Base-by-base conservation (phyloP, 164 flowering plant species). In the Chloranthus sessilifolius region DNA sequence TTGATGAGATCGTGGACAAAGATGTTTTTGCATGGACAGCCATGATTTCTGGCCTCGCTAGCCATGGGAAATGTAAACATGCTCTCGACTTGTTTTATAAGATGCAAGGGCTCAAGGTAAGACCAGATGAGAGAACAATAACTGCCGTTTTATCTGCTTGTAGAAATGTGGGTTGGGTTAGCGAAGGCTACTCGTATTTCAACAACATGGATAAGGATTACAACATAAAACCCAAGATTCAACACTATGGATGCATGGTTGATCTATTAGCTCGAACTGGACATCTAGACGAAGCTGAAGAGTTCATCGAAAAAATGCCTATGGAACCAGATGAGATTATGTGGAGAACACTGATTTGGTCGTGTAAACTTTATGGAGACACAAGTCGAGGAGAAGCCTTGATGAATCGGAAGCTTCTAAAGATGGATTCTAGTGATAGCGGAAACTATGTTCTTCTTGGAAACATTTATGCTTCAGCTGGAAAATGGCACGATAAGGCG, bases 241-340 rank as follows among this genome's bases (percentile, higher is more conserved):
- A 78, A 29, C 80, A 75, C 45, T 73, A 75, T 56, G 75, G 80
- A 38, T 75, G 80, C 47, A 57, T 75, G 34, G 78, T 75, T 8
- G 78, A 73, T 64, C 69, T 78, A 25, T 59, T 70, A 16, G 69
- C 71, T 21, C 58, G 80, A 52, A 52, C 71, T 5, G 78, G 83
- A 14, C 67, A 30, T 15, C 60, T 78, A 25, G 34, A 39, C 24
- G 73, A 75, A 9, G 83, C 83, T 35, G 76, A 70, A 40, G 65
- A 59, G 25, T 66, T 70, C n/a, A 66, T 78, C 15, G 42, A 43
- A 34, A 66, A 46, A 57, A 75, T 75, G 76, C 74, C 67, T 0
- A 54, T 73, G 11, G 56, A 66, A 35, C 68, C 78, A 3, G 75
- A 71, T 56, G 69, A 59, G 26, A 61, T 64, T 28, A 27, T 76